Base-by-base conservation (phyloP, 1,139 yeast genomes). In the Blastobotrys indianensis region DNA sequence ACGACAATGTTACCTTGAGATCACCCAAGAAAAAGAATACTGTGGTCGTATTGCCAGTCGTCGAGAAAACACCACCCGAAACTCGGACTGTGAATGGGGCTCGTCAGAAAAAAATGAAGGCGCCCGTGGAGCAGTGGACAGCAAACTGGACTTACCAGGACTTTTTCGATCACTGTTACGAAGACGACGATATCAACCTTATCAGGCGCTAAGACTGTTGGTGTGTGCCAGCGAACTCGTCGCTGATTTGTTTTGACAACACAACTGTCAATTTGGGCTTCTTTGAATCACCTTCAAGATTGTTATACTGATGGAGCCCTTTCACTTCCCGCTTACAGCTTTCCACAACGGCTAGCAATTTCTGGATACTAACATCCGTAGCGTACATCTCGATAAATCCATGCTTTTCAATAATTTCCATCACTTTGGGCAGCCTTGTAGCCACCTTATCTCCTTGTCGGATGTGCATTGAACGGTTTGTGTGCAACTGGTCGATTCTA, bases 301-400 rank as follows among this genome's bases (percentile, higher is more conserved):
- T 41, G 42, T 56, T 58, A 48, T 58, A 57, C 37, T 58, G 62
- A 42, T 51, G 50, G 16, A 51, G 41, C 8, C 37, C 47, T 13
- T 33, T 33, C 25, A 48, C 35, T 37, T 47, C 37, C 37, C 45
- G 47, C 46, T 61, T 61, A 34, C 52, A 51, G 37, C 48, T 49
- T 42, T 61, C 63, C 9, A 52, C 56, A 13, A 59, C 54, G 3
- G 63, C 53, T 13, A 59, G 46, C 45, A 59, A 46, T 47, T 58
- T 58, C 46, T 59, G 61, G 37, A 54, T 51, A 4, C 57, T 42
- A 6, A 44, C 43, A 10, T 52, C 57, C 3, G 46, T 32, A 40
- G 55, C 54, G 3, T 42, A 25, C 6, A 58, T 28, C 20, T 45
- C 41, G n/a, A 52, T 51, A n/a, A 39, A 5, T 20, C 41, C 32